Evolutionary conservation across 2,329 filamentous ascomycete genomes (phyloP).

Genomic region (Lachnellula hyalina): DNA sequence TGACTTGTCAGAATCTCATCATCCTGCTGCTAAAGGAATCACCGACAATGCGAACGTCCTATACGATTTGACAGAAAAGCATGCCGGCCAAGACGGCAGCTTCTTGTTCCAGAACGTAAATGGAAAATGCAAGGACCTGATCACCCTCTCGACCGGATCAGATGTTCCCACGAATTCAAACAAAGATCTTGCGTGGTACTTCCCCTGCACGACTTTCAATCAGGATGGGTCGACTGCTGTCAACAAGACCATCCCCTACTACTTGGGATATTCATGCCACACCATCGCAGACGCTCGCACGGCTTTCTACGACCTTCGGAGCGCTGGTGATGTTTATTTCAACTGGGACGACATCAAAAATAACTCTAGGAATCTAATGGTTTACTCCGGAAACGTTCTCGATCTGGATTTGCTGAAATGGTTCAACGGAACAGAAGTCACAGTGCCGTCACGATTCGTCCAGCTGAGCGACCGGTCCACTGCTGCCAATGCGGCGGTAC

Average conservation of each 20-base stretch:
- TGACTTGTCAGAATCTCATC: conserved; percentile 69
- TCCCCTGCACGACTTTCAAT: conserved; percentile 85
- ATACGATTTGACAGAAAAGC: conserved; percentile 75
- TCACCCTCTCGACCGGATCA: conserved; percentile 64
- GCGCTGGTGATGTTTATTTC: conserved; percentile 85
- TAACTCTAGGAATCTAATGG: conserved; percentile 78
- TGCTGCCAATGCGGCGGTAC: conserved; percentile 55
- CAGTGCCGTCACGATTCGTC: conserved; percentile 71
- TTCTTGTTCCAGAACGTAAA: conserved; percentile 99
- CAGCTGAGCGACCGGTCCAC: conserved; percentile 66
- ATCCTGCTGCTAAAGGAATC: conserved; percentile 77
- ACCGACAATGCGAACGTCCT: conserved; percentile 70
- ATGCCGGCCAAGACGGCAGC: conserved; percentile 86
- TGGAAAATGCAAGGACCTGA: conserved; percentile 87
- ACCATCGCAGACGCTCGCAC: conserved; percentile 64
- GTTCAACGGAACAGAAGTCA: conserved; percentile 81
- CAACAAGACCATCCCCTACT: conserved; percentile 69
- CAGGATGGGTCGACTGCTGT: conserved; percentile 82
- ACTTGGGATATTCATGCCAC: conserved; percentile 84
- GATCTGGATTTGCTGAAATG: conserved; percentile 84
- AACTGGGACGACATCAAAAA: conserved; percentile 95
- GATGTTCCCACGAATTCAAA: conserved; percentile 72
- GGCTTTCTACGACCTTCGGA: conserved; percentile 67
- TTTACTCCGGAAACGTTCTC: conserved; percentile 90
- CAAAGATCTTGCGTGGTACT: conserved; percentile 88